Percentiles rank a stretch among this genome's conserved stretches.
Evolutionary conservation across 345 rosid genomes (phyloP).

Genomic region (Salix caprea): DNA sequence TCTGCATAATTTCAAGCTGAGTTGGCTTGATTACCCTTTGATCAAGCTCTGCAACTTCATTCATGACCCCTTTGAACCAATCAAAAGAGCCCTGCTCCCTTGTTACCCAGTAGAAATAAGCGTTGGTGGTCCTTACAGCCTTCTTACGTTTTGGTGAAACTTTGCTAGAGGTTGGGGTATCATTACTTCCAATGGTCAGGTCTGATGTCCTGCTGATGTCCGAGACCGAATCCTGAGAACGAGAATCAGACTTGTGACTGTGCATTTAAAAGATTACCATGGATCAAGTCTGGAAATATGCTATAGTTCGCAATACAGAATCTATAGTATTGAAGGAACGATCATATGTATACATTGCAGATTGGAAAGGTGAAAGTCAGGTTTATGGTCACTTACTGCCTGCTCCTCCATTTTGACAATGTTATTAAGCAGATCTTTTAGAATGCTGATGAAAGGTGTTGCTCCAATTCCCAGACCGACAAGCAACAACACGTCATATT

Average conservation of each 20-base stretch:
- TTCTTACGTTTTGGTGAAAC: constrained; percentile 52
- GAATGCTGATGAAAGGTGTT: constrained; percentile 94
- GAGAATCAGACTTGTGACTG: background rate
- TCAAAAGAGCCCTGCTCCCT: constrained; percentile 98
- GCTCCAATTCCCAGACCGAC: constrained; percentile 99
- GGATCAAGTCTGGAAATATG: background rate
- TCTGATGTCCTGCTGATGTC: constrained; percentile 72
- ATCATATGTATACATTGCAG: background rate
- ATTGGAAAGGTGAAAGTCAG: background rate
- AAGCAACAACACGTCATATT: constrained; percentile 81
- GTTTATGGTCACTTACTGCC: constrained; percentile 51
- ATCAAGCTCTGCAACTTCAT: constrained; percentile 89
- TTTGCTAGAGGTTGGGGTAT: constrained; percentile 33
- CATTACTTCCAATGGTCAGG: constrained; percentile 49
- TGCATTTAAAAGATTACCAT: background rate
- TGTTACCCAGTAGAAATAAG: constrained; percentile 98
- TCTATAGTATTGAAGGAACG: background rate
- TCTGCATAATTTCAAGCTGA: background rate
- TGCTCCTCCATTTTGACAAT: constrained; percentile 85
- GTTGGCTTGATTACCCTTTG: constrained; percentile 56
- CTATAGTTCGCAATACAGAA: too few species aligned
- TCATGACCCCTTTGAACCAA: constrained; percentile 99
- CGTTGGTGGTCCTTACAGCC: constrained; percentile 71
- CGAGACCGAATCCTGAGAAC: constrained; percentile 57
- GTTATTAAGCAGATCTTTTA: constrained; percentile 90